phyloP scores from a whole-genome alignment of 2,329 filamentous ascomycete genomes.

The Lecanicillium sp. region DNA sequence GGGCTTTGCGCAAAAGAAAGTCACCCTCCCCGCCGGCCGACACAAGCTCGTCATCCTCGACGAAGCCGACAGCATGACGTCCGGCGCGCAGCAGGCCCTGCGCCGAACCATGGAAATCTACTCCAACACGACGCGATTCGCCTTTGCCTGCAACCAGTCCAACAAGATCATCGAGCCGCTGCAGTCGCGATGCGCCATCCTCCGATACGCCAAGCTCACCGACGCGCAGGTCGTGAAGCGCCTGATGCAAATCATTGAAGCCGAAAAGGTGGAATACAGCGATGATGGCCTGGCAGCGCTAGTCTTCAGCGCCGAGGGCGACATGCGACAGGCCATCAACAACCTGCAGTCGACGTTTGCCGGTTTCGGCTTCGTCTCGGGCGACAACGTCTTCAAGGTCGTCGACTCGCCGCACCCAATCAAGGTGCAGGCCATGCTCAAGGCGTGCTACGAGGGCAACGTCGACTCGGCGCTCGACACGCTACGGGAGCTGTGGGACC shows the following conservation, averaged over 20 bases:
- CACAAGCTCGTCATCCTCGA: slow-evolving; percentile 98
- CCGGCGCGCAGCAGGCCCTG: slow-evolving; percentile 89
- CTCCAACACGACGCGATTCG: slow-evolving; percentile 90
- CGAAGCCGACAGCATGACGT: slow-evolving; percentile 97
- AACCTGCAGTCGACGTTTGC: slow-evolving; percentile 90
- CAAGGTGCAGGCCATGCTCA: slow-evolving; percentile 98
- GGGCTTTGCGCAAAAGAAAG: slow-evolving; percentile 97
- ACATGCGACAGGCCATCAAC: slow-evolving; percentile 99
- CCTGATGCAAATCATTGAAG: slow-evolving; percentile 84
- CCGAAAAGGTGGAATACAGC: slow-evolving; percentile 81
- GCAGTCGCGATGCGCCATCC: slow-evolving; percentile 91
- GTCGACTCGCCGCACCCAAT: slow-evolving; percentile 96
- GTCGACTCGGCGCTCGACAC: slow-evolving; percentile 81
- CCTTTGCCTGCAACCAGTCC: slow-evolving; percentile 96
- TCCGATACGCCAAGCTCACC: slow-evolving; percentile 86
- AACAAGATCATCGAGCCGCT: slow-evolving; percentile 99
- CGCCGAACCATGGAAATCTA: slow-evolving; percentile 98
- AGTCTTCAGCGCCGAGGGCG: slow-evolving; percentile 93
- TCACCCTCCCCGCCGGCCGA: slow-evolving; percentile 80
- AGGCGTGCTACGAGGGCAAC: slow-evolving; percentile 88
- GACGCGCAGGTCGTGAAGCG: slow-evolving; percentile 89
- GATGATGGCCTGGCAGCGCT: slow-evolving; percentile 94
- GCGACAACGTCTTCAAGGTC: slow-evolving; percentile 96
- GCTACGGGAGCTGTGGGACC: slow-evolving; percentile 83
- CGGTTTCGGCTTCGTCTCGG: slow-evolving; percentile 93